Evolutionary conservation across 208 protist species (phyloP), one percentile per base, ranked within the genome.

Genomic region (Blechomonas ayalai): DNA sequence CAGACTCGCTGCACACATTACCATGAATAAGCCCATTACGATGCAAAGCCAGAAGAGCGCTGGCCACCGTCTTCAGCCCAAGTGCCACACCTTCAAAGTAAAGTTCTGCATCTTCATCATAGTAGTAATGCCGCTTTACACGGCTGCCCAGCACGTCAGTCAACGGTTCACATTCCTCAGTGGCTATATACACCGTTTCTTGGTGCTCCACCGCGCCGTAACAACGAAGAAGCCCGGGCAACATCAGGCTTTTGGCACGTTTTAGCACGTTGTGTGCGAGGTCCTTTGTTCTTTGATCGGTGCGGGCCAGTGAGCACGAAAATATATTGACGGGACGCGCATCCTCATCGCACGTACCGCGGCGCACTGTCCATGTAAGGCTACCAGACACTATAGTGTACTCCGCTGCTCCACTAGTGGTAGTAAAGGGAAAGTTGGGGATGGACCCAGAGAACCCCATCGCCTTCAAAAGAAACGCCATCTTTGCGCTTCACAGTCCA

Each of bases 111-210:
- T 56, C 26, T 18, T 43, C 34, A 26, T 50, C 58, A 48, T 57
- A 69, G 52, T 61, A 71, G 29, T 55, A 29, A 34, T n/a, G 18
- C 10, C 55, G 41, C 29, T 52, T 33, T 39, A 52, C 52, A 3
- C 34, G 12, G 23, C 52, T 56, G 24, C 61, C 54, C 35, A 90
- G 47, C 28, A 77, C 63, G 3, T 59, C 34, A 23, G 33, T 48
- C 25, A 94, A 57, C 22, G 86, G 54, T 22, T 73, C 52, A 25
- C 80, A 90, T 28, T 44, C 53, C 59, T 95, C 82, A 12, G 72
- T 91, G 13, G 83, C 87, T 24, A 95, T 77, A 64, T 95, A 90
- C 5, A 90, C 32, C 12, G 67, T 75, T 41, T 83, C 67, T 31
- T 72, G 34, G 40, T 90, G 66, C 61, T 92, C 87, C 0, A 47